A percentile compares a stretch with the other conserved stretches of the same genome.
Conservation (phyloP, 2,329 filamentous ascomycete genomes). For the Scedosporium aurantiacum region DNA sequence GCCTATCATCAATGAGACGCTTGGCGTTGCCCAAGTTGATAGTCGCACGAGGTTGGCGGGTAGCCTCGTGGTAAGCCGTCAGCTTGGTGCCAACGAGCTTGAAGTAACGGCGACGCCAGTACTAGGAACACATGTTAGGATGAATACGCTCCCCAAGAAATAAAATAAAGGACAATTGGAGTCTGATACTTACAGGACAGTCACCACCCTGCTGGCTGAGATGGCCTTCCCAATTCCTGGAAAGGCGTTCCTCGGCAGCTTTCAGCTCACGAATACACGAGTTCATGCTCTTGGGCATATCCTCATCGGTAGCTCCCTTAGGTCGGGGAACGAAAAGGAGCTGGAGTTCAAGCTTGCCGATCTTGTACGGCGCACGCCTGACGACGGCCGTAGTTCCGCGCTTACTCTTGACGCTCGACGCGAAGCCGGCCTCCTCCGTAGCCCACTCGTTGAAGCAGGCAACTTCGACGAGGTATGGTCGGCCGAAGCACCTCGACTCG, state of each 20-base stretch:
- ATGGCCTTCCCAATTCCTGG: conserved; percentile 74
- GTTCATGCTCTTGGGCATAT: conserved; percentile 99
- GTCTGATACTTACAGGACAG: conserved; percentile 65
- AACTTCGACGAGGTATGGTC: conserved; percentile 78
- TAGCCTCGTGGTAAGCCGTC: conserved; percentile 92
- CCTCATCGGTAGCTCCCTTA: conserved; percentile 74
- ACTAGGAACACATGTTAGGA: conserved; percentile 45
- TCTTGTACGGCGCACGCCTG: conserved; percentile 86
- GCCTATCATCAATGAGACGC: conserved; percentile 87
- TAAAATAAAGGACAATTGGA: conserved; percentile 10
- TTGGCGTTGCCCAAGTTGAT: conserved; percentile 92
- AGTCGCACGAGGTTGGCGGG: conserved; percentile 86
- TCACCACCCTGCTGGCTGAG: conserved; percentile 96
- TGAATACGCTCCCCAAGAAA: neutral
- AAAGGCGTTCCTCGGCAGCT: conserved; percentile 71
- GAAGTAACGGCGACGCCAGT: conserved; percentile 97
- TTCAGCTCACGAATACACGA: conserved; percentile 87
- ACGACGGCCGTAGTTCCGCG: conserved; percentile 59
- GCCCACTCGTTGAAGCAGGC: conserved; percentile 99
- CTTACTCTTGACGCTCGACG: conserved; percentile 92
- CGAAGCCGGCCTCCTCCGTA: conserved; percentile 65
- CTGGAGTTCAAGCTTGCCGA: conserved; percentile 90
- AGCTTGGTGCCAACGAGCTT: conserved; percentile 83
- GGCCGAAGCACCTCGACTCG: conserved; percentile 76
- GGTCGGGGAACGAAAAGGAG: conserved; percentile 90